Percentiles rank a stretch among this genome's conserved stretches.
Conservation (phyloP, 2,329 filamentous ascomycete genomes). For the Neonectria magnoliae region DNA sequence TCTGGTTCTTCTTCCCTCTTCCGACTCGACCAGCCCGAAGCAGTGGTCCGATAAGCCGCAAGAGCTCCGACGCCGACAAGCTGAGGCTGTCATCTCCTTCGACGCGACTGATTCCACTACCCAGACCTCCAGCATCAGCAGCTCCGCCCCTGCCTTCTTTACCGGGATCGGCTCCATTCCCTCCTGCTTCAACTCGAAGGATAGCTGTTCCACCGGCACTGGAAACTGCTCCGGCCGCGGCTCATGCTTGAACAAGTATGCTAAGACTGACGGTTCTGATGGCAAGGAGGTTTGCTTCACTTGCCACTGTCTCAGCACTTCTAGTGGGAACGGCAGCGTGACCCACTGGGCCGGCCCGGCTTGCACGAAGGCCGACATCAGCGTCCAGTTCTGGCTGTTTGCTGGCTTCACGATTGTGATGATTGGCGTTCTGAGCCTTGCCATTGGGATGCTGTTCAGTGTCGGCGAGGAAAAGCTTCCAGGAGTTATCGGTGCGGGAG, state of each 20-base stretch:
- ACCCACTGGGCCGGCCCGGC: slow-evolving; percentile 84
- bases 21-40: slow-evolving; percentile 48
- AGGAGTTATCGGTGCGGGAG: slow-evolving; percentile 94
- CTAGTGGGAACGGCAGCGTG: slow-evolving; percentile 66
- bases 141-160: slow-evolving; percentile 49
- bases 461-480: slow-evolving; percentile 90
- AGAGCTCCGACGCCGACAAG: slow-evolving; percentile 60
- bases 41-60: slow-evolving; percentile 54
- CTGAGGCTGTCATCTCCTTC: slow-evolving; percentile 58
- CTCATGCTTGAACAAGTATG: slow-evolving; percentile 74
- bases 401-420: slow-evolving; percentile 77
- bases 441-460: slow-evolving; percentile 80
- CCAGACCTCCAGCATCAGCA: slow-evolving; percentile 38
- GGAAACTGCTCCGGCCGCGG: slow-evolving; percentile 87
- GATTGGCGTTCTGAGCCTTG: slow-evolving; percentile 73
- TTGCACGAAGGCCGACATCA: slow-evolving; percentile 93
- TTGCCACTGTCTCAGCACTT: slow-evolving; percentile 77
- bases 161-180: slow-evolving; percentile 63
- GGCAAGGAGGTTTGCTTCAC: slow-evolving; percentile 72
- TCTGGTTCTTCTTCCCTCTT: slow-evolving; percentile 64
- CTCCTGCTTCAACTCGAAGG: slow-evolving; percentile 77
- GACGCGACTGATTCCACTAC: slow-evolving; percentile 37
- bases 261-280: slow-evolving; percentile 51
- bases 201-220: slow-evolving; percentile 75
- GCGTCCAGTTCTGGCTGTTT: slow-evolving; percentile 88